phyloP scores from a whole-genome alignment of 441 rosid species.

The Gossypium trilobum region DNA sequence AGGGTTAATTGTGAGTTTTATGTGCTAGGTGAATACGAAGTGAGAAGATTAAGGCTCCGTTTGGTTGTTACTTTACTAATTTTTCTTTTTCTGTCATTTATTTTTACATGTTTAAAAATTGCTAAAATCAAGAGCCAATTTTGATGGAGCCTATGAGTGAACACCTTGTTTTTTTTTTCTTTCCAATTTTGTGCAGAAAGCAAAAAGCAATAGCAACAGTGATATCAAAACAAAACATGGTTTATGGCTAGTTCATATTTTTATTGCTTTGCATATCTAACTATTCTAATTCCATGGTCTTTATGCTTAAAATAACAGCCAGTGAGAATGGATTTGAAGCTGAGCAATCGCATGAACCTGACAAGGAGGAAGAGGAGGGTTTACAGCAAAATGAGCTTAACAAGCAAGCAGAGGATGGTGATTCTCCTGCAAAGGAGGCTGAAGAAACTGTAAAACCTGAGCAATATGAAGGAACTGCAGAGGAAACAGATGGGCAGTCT shows the following conservation, averaged over 20 bases:
- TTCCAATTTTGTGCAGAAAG: background rate
- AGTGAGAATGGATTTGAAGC: constrained; percentile 35
- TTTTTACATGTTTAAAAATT: background rate
- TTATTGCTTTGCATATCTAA: background rate
- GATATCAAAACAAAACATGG: background rate
- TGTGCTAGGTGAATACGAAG: background rate
- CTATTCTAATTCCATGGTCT: background rate
- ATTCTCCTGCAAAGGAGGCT: constrained; percentile 15
- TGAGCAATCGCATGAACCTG: constrained; percentile 22
- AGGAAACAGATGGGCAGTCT: constrained; percentile 17
- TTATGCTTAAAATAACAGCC: constrained; percentile 20
- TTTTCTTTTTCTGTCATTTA: background rate
- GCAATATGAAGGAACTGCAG: constrained; percentile 13
- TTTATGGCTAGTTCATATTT: background rate
- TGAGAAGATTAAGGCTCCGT: background rate
- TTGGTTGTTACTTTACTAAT: background rate
- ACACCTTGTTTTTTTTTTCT: background rate
- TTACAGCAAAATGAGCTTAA: constrained; percentile 12
- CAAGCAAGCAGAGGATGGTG: constrained; percentile 19
- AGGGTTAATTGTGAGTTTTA: background rate
- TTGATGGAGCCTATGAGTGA: background rate
- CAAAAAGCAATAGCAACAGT: background rate
- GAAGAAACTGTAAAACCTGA: constrained; percentile 12
- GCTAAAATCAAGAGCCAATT: background rate
- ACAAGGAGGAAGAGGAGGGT: constrained; percentile 19